phyloP scores from a whole-genome alignment of 1,284 basidiomycete species.

The Clitocybe nebularis region DNA sequence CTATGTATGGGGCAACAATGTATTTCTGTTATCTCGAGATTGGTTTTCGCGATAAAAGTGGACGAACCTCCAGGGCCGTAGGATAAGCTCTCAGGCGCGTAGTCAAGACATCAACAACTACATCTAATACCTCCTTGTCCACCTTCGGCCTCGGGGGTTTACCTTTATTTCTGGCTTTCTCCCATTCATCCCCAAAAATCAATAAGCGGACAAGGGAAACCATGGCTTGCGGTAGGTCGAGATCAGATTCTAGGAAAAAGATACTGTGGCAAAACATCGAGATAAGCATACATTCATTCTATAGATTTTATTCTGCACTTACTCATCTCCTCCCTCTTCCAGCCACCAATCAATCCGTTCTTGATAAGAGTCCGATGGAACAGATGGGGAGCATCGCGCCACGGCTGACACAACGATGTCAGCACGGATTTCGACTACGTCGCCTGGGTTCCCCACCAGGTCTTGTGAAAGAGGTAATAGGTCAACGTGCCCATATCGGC shows the following conservation, averaged over 20 bases:
- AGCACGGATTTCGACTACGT: conserved; percentile 83
- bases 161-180: conserved; percentile 58
- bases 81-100: conserved; percentile 54
- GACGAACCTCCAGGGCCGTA: conserved; percentile 54
- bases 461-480: conserved; percentile 49
- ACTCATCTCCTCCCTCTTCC: conserved; percentile 90
- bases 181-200: conserved; percentile 60
- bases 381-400: conserved; percentile 19
- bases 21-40: no score
- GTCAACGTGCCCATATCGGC: conserved; percentile 94
- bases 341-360: conserved; percentile 89
- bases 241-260: conserved; percentile 56
- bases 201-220: conserved; percentile 74
- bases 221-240: conserved; percentile 58
- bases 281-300: no score
- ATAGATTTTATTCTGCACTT: no score
- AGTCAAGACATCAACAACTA: conserved; percentile 47
- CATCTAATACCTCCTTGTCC: conserved; percentile 42
- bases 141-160: conserved; percentile 78
- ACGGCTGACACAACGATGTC: conserved; percentile 66
- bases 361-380: conserved; percentile 27
- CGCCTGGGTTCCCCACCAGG: conserved; percentile 74
- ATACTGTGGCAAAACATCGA: conserved; percentile 40
- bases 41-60: no score
- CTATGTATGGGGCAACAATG: conserved; percentile 14